Conservation (phyloP, 2,329 filamentous ascomycete genomes). For the Phialophora chinensis region DNA sequence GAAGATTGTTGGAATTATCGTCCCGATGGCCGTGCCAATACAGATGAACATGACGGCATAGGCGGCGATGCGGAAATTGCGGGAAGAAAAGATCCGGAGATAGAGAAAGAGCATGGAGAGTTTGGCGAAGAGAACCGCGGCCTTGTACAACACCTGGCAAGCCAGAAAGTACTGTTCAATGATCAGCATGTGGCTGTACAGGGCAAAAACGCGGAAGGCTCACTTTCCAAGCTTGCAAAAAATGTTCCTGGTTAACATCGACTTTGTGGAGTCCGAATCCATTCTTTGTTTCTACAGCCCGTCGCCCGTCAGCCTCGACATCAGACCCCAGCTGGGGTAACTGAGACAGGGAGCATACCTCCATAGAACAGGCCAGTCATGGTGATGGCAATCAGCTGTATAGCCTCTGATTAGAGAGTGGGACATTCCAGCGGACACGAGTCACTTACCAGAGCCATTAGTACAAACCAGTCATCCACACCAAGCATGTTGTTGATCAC, state of each 20-base stretch:
- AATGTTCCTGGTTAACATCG: constrained; percentile 11
- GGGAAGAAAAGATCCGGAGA: constrained; percentile 20
- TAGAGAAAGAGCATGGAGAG: constrained; percentile 20
- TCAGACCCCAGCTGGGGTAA: neutral
- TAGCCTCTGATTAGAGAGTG: neutral
- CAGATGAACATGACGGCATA: constrained; percentile 21
- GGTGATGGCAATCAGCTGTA: constrained; percentile 14
- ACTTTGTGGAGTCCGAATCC: constrained; percentile 16
- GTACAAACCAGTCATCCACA: constrained; percentile 17
- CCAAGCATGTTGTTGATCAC: constrained; percentile 20
- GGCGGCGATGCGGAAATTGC: constrained; percentile 13
- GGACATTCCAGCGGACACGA: no score
- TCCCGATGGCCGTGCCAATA: constrained; percentile 17
- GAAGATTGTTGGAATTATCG: constrained; percentile 18
- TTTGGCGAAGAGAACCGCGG: constrained; percentile 18
- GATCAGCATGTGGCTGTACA: neutral
- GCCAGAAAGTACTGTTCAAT: constrained; percentile 14
- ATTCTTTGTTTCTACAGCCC: constrained; percentile 15
- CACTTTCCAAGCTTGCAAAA: constrained; percentile 22
- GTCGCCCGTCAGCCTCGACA: neutral
- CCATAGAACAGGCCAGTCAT: constrained; percentile 18
- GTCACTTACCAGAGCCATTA: constrained; percentile 11
- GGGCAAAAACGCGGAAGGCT: neutral
- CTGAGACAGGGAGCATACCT: constrained; percentile 6
- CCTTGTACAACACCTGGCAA: constrained; percentile 21